Percentiles rank a stretch among this genome's conserved stretches.
Conservation (phyloP, 169 alveolate species). For the Sarcocystis neurona region DNA sequence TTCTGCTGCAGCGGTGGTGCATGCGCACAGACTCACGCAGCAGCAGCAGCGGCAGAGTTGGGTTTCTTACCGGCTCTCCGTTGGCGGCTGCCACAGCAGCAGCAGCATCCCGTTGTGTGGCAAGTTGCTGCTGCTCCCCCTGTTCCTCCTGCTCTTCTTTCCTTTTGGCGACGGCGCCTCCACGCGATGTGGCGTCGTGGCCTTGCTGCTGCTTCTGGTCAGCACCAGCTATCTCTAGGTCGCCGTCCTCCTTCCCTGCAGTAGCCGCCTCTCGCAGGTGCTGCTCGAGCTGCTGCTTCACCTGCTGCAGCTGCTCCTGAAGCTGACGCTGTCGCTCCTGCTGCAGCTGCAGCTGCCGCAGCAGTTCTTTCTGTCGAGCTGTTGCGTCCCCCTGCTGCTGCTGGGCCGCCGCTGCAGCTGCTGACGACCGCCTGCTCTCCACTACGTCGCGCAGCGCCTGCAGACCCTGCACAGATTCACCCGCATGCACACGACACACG, state of each 20-base stretch:
- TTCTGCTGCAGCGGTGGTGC: no score
- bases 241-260: no score
- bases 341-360: constrained; percentile 9
- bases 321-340: constrained; percentile 24
- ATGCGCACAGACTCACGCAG: no score
- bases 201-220: neutral
- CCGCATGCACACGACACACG: no score
- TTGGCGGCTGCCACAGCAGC: no score
- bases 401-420: neutral
- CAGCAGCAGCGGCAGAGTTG: no score
- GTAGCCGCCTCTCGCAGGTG: constrained; percentile 3
- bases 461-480: neutral
- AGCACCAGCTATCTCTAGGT: neutral
- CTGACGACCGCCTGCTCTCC: neutral
- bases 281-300: constrained; percentile 3
- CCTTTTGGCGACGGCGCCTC: neutral
- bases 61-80: no score
- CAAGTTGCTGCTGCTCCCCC: neutral
- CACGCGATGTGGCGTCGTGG: neutral
- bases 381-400: neutral
- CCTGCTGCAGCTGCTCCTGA: constrained; percentile 25
- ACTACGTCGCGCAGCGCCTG: neutral
- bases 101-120: no score
- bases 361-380: neutral
- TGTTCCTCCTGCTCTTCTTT: neutral